phyloP scores from a whole-genome alignment of 1,284 basidiomycete genomes.

The Ceratobasidium sp. region DNA sequence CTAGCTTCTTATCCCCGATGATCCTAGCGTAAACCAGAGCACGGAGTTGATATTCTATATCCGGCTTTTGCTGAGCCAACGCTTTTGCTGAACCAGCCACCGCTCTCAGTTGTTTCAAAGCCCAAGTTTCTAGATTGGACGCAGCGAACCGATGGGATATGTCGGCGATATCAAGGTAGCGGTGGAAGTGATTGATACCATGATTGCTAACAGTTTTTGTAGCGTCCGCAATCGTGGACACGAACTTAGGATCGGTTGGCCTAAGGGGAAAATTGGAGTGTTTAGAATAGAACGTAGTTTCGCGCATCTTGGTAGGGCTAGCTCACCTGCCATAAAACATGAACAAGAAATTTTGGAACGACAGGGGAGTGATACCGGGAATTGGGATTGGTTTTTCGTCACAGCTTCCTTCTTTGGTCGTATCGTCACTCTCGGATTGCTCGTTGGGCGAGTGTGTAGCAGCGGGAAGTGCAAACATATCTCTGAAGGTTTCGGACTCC shows the following conservation, averaged over 20 bases:
- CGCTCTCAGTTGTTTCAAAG: slow-evolving; percentile 26
- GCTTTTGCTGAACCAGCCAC: not conserved
- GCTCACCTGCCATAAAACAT: too few species aligned
- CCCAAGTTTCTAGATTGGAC: slow-evolving; percentile 35
- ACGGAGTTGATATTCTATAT: not conserved
- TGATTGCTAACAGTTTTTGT: not conserved
- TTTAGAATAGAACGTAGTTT: not conserved
- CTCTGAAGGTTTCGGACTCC: slow-evolving; percentile 34
- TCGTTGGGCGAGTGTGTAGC: too few species aligned
- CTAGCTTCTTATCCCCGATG: not conserved
- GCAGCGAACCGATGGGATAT: slow-evolving; percentile 35
- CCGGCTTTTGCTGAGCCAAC: not conserved
- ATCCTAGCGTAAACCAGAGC: not conserved
- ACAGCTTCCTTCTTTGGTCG: slow-evolving; percentile 22
- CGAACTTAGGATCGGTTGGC: slow-evolving; percentile 26
- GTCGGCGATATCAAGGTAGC: slow-evolving; percentile 36
- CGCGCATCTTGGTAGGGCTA: too few species aligned
- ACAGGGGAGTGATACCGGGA: too few species aligned
- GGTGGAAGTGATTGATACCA: not conserved
- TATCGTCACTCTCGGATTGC: not conserved
- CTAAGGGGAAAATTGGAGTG: not conserved
- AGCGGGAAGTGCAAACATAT: slow-evolving; percentile 35
- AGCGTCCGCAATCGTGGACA: slow-evolving; percentile 11
- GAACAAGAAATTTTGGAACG: too few species aligned
- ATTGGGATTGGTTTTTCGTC: slow-evolving; percentile 28